Percentiles rank a stretch among this genome's conserved stretches.
Conservation (phyloP, 305 asterid species). For the Plantago lanceolata region DNA sequence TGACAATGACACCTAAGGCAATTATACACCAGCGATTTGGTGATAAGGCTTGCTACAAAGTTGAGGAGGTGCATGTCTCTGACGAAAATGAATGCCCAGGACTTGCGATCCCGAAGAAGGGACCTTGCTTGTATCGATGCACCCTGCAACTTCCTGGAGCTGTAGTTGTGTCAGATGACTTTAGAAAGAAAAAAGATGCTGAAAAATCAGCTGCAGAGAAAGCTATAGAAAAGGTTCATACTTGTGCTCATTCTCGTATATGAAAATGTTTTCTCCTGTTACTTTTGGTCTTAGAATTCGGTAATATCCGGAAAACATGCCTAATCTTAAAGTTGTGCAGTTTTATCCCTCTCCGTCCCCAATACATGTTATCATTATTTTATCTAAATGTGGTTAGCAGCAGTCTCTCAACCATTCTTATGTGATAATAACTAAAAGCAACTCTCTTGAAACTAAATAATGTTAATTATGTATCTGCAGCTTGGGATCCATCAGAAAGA, state of each 20-base stretch:
- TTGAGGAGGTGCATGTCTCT: constrained; percentile 74
- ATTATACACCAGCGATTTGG: constrained; percentile 75
- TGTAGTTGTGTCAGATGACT: constrained; percentile 58
- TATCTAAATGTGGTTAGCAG: background rate
- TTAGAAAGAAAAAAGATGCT: constrained; percentile 69
- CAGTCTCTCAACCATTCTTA: background rate
- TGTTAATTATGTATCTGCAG: constrained; percentile 36
- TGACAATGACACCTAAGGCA: constrained; percentile 70
- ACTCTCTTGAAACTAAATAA: constrained; percentile 14
- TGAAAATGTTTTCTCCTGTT: background rate
- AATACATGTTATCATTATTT: background rate
- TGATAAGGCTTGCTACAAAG: constrained; percentile 56
- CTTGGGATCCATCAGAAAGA: constrained; percentile 60
- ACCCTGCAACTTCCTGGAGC: constrained; percentile 65
- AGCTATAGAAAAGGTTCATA: constrained; percentile 63
- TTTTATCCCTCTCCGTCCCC: too few relatives aligned
- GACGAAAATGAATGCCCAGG: constrained; percentile 61
- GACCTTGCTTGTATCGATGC: constrained; percentile 72
- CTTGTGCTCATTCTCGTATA: background rate
- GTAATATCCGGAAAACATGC: background rate
- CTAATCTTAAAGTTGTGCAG: background rate
- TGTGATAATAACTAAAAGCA: background rate
- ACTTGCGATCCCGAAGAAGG: constrained; percentile 55
- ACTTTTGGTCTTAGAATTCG: background rate
- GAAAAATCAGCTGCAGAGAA: constrained; percentile 93